These are phyloP conservation scores for Rhodotorula sp. DNA, from an alignment of 1,284 basidiomycete species.

Conservation along the genomic window DNA sequence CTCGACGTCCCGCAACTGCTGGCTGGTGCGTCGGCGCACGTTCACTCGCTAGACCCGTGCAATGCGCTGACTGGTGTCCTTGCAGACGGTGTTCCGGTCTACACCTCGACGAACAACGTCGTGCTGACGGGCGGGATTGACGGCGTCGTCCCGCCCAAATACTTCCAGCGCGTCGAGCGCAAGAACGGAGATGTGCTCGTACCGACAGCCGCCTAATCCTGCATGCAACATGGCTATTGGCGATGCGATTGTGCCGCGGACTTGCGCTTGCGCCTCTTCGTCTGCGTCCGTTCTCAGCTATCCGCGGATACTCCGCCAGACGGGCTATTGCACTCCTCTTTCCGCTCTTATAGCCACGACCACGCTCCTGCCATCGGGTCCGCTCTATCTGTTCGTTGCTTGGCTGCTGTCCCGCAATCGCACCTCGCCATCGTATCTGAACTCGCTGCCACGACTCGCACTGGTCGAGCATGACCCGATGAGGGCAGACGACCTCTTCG, in stretches of 20 bases:
- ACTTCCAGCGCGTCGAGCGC: slow-evolving; percentile 55
- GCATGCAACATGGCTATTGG: too few relatives aligned
- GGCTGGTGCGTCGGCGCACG: slow-evolving; percentile 38
- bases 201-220: neutral
- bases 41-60: accelerated
- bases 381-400: too few relatives aligned
- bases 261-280: too few relatives aligned
- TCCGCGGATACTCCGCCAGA: too few relatives aligned
- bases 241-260: too few relatives aligned
- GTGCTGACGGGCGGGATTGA: slow-evolving; percentile 71
- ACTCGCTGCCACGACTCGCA: neutral
- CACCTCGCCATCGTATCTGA: neutral
- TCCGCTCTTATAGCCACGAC: too few relatives aligned
- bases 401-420: too few relatives aligned
- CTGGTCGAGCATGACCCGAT: slow-evolving; percentile 4
- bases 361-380: too few relatives aligned
- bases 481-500: slow-evolving; percentile 23
- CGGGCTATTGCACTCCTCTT: too few relatives aligned
- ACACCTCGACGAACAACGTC: slow-evolving; percentile 77
- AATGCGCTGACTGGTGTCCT: neutral
- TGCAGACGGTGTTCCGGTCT: slow-evolving; percentile 67
- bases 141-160: slow-evolving; percentile 61
- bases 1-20: slow-evolving; percentile 72
- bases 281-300: too few relatives aligned
- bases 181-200: slow-evolving; percentile 24